Base-by-base conservation (phyloP, 2,329 filamentous ascomycete species). In the Aspergillus nomiae region DNA sequence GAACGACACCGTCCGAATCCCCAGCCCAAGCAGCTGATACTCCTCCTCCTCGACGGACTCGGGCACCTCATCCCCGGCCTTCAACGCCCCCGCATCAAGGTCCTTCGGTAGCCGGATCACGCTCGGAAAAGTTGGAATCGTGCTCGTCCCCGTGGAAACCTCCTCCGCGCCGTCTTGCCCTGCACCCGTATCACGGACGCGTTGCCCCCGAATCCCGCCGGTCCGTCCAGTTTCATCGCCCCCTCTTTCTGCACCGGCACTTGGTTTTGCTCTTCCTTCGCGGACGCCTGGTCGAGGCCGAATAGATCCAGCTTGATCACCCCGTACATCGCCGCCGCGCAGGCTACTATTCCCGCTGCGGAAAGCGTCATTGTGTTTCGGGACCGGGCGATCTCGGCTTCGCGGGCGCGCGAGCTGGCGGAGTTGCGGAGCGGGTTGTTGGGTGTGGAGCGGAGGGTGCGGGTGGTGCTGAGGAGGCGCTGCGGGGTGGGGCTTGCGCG, bases 1-100 rank as follows among this genome's bases (percentile, higher is more conserved):
- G 77, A 98, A 97, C 28, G 91, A 96, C 36, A 99, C 95, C 1
- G 90, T 93, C 60, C 95, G 87, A 66, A 96, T 89, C 21, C 95
- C 95, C 6, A 97, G 81, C 0, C 95, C 95, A 8, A 98, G 86
- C 0, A 98, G 85, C 26, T 92, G 94, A 77, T 97, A 98, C 71
- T 97, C 85, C 48, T 90, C 71, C 77, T 86, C 65, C 78, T 84
- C 65, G 28, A 79, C 67, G 0, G 38, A 41, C 8, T 70, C 66
- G 19, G 76, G 74, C 32, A 81, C 56, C 16, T 77, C 77, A 21
- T 78, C 78, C n/a, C 77, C 75, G 62, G 74, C 66, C 26, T 69
- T 70, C 56, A 71, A 78, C 16, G 76, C 74, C 60, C 70, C 68
- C 3, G 73, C 67, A 45, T 76, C 73, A 5, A 72, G 45, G 38